Base-by-base conservation (phyloP, 202 grass and related monocot genomes). In the Zizania palustris region DNA sequence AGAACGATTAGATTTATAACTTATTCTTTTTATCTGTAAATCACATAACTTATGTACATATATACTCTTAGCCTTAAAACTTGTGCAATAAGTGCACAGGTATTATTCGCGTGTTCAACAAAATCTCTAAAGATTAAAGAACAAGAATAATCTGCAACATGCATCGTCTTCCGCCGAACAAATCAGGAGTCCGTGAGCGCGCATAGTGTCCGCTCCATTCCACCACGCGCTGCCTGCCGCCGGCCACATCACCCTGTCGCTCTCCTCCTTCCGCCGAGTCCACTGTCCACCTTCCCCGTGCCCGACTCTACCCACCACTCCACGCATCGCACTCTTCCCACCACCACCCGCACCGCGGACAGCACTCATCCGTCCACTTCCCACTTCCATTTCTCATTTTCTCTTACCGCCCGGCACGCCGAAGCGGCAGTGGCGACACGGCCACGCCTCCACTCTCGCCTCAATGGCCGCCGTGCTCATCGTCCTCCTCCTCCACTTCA, bases 251-350 rank as follows among this genome's bases (percentile, higher is more conserved):
- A 16, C 16, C 44, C 33, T 80, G 46, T 81, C 60, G 42, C n/a
- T 5, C 1, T 63, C 10, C 56, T 37, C n/a, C 15, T 11, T 42
- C 62, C 19, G 7, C 67, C n/a, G 9, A 41, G 33, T 71, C 70
- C 80, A 79, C 80, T 14, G 33, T 71, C 70, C 80, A 79, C 80
- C 19, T 68, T 79, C 63, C 63, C 80, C 28, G 69, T 79, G 80
- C 74, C 75, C 69, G 62, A 79, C 12, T 74, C 80, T 63, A 83
- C 80, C 56, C 45, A 16, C 85, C 86, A 78, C 67, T 48, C 39
- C 15, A 51, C n/a, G n/a, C 51, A 55, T 55, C 9, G 56, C 77
- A 2, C 55, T 5, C 67, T 5, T 61, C 45, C 7, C 46, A 14
- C 35, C 9, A 34, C 43, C 42, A 48, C 42, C 61, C 21, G 33